These are phyloP conservation scores for Calvatia gigantea DNA, from an alignment of 768 basidiomycete species.

Conservation along the genomic window DNA sequence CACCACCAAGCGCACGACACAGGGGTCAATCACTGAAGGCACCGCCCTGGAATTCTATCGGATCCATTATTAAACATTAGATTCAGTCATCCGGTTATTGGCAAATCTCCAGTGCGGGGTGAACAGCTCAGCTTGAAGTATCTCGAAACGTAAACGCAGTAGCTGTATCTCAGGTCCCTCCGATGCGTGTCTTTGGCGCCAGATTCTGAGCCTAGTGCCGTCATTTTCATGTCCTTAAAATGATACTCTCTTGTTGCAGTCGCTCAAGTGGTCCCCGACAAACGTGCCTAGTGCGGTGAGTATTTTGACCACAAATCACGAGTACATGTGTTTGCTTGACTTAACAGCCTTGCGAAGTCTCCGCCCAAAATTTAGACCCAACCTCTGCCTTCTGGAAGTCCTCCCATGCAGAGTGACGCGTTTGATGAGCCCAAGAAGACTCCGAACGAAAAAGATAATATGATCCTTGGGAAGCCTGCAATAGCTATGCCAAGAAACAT, in stretches of 20 bases:
- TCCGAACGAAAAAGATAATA: slow-evolving; percentile 2
- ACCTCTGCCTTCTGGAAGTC: neutral
- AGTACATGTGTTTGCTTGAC: neutral
- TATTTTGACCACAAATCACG: neutral
- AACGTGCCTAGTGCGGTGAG: neutral
- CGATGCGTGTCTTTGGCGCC: too few relatives aligned
- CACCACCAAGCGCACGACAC: too few relatives aligned
- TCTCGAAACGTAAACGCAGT: too few relatives aligned
- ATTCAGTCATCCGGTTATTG: too few relatives aligned
- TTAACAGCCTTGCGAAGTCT: neutral
- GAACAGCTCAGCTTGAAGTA: too few relatives aligned
- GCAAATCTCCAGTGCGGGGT: too few relatives aligned
- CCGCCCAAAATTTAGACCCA: neutral
- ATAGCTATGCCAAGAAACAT: neutral
- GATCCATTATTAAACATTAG: too few relatives aligned
- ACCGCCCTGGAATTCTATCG: too few relatives aligned
- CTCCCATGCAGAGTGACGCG: neutral
- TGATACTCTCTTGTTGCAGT: neutral
- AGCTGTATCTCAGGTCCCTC: too few relatives aligned
- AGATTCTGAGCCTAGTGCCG: too few relatives aligned
- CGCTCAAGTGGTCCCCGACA: neutral
- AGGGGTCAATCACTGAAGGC: too few relatives aligned
- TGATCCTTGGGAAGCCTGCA: slow-evolving; percentile 4
- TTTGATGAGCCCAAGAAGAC: neutral
- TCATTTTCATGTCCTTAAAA: neutral